Conservation (phyloP, 352 stramenopile genomes). For the Pythium volutum region DNA sequence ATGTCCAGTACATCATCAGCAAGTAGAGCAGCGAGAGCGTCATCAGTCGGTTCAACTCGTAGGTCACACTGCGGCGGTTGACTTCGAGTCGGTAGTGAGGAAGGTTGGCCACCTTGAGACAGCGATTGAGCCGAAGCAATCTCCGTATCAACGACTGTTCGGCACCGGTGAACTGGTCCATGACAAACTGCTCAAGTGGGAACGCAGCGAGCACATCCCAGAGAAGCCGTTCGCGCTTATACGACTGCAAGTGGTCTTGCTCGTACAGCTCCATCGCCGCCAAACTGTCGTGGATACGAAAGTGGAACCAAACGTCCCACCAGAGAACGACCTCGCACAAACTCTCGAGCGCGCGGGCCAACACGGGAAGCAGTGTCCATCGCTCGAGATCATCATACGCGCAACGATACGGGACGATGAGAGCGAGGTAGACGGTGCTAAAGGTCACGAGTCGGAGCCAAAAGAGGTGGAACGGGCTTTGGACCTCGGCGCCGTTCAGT, state of each 20-base stretch:
- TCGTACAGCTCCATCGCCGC: constrained; percentile 54
- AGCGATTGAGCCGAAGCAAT: constrained; percentile 34
- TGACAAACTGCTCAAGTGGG: constrained; percentile 43
- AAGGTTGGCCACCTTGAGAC: constrained; percentile 52
- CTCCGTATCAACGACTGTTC: not conserved
- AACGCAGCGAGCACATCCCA: constrained; percentile 41
- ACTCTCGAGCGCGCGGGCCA: constrained; percentile 23
- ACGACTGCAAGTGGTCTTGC: constrained; percentile 32
- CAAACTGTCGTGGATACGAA: constrained; percentile 30
- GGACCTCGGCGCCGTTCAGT: constrained; percentile 40
- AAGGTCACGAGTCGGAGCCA: constrained; percentile 49
- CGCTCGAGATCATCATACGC: constrained; percentile 55
- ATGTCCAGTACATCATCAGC: constrained; percentile 57
- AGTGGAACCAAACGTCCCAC: constrained; percentile 54
- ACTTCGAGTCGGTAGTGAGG: constrained; percentile 51
- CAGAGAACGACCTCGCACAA: constrained; percentile 43
- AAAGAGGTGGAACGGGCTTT: constrained; percentile 49
- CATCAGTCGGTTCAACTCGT: constrained; percentile 50
- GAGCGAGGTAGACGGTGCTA: constrained; percentile 38
- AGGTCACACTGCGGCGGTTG: constrained; percentile 47
- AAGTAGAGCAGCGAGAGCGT: constrained; percentile 55
- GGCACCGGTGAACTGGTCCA: not conserved
- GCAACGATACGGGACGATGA: constrained; percentile 34
- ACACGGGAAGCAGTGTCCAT: constrained; percentile 26
- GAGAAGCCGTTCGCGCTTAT: constrained; percentile 44